Evolutionary conservation across 2,329 filamentous ascomycete species (phyloP).

Genomic region (Exophiala oligosperma): DNA sequence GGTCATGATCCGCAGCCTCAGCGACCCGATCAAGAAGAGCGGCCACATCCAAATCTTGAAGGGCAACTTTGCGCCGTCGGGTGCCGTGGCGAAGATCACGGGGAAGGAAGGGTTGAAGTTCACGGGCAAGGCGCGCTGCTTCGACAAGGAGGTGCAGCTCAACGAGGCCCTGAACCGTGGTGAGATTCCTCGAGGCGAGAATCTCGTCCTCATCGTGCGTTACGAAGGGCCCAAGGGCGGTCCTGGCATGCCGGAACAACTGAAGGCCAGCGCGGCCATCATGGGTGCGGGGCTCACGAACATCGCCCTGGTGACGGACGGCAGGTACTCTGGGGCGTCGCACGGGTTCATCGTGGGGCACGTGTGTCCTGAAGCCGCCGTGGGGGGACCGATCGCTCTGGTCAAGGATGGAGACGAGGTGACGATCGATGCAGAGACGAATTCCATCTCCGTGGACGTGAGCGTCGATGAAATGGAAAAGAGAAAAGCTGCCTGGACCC

Average conservation of each 20-base stretch:
- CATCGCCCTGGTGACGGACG: slow-evolving; percentile 88
- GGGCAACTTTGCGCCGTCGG: slow-evolving; percentile 84
- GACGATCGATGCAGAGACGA: slow-evolving; percentile 80
- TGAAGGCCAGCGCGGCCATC: slow-evolving; percentile 83
- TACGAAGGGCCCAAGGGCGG: slow-evolving; percentile 94
- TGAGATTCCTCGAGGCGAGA: slow-evolving; percentile 71
- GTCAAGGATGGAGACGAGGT: slow-evolving; percentile 78
- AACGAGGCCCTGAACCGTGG: slow-evolving; percentile 72
- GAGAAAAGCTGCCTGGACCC: slow-evolving; percentile 66
- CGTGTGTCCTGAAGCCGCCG: slow-evolving; percentile 85
- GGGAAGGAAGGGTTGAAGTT: slow-evolving; percentile 89
- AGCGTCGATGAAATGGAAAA: slow-evolving; percentile 68
- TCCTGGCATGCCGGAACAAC: slow-evolving; percentile 93
- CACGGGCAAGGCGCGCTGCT: slow-evolving; percentile 77
- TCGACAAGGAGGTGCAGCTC: slow-evolving; percentile 80
- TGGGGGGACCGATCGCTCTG: slow-evolving; percentile 83
- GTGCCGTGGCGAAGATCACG: slow-evolving; percentile 93
- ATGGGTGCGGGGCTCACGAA: slow-evolving; percentile 90
- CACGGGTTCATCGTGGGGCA: slow-evolving; percentile 95
- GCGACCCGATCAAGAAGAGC: slow-evolving; percentile 79
- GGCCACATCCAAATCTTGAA: slow-evolving; percentile 87
- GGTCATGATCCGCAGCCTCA: slow-evolving; percentile 76
- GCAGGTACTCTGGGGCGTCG: slow-evolving; percentile 80
- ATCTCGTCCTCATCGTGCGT: slow-evolving; percentile 84
- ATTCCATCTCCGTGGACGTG: slow-evolving; percentile 70